These are phyloP conservation scores for Tuber borchii DNA, from an alignment of 495 filamentous ascomycete genomes.

Conservation along the genomic window DNA sequence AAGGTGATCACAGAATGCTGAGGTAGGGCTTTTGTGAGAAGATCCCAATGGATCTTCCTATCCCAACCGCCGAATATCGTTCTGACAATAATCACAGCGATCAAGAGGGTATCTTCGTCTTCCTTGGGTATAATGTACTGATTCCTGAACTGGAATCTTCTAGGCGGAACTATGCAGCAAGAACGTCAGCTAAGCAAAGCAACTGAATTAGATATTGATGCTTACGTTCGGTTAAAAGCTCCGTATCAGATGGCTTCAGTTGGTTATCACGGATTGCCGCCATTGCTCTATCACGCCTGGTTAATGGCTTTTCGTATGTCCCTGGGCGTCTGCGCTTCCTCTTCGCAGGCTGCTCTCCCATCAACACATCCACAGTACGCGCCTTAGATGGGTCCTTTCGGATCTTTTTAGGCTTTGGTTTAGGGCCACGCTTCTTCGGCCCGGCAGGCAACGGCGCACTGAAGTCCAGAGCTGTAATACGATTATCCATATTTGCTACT, in stretches of 20 bases:
- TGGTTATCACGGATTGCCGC: constrained; percentile 38
- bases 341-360: constrained; percentile 28
- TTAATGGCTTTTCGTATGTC: constrained; percentile 31
- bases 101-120: constrained; percentile 50
- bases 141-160: constrained; percentile 36
- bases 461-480: constrained; percentile 31
- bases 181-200: not conserved
- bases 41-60: constrained; percentile 62
- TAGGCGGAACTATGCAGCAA: constrained; percentile 24
- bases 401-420: constrained; percentile 19
- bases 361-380: constrained; percentile 33
- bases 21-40: constrained; percentile 62
- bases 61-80: constrained; percentile 68
- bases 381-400: constrained; percentile 11
- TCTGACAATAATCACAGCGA: constrained; percentile 66
- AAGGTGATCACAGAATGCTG: constrained; percentile 54
- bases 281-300: constrained; percentile 40
- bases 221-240: constrained; percentile 33
- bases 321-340: constrained; percentile 33
- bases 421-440: constrained; percentile 27
- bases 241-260: constrained; percentile 29
- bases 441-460: constrained; percentile 16
- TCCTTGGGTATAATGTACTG: constrained; percentile 40
- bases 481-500: constrained; percentile 34
- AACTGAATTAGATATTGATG: not conserved